Conservation (phyloP, 1,284 basidiomycete species). For the Coniophora puteana region DNA sequence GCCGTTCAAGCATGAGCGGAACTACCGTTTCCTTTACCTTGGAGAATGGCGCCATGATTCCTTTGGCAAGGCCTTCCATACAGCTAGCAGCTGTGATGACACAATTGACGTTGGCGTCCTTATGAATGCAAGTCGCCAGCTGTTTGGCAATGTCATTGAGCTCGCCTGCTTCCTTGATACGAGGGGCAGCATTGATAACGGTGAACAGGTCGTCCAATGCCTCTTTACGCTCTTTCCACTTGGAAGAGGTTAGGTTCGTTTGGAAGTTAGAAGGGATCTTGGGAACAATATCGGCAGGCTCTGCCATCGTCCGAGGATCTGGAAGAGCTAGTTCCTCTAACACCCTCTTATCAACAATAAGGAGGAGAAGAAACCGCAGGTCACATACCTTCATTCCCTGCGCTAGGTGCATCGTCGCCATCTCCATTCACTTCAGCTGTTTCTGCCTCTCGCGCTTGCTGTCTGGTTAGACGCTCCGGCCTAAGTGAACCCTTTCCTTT, state of each 20-base stretch:
- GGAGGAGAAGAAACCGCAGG: not conserved
- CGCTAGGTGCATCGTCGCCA: conserved; percentile 33
- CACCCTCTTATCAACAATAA: not conserved
- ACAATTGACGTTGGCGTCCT: conserved; percentile 95
- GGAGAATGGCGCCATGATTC: conserved; percentile 73
- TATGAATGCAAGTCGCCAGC: conserved; percentile 78
- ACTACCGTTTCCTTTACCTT: conserved; percentile 76
- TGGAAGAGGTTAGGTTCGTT: conserved; percentile 77
- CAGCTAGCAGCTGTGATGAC: conserved; percentile 88
- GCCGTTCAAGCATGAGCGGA: conserved; percentile 79
- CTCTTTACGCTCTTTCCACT: conserved; percentile 99
- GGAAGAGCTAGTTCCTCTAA: conserved; percentile 46
- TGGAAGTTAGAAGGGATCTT: conserved; percentile 78
- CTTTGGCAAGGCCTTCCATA: conserved; percentile 84
- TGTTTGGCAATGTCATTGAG: conserved; percentile 73
- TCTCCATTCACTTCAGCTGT: conserved; percentile 41
- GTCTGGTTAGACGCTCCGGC: conserved; percentile 78
- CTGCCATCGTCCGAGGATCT: conserved; percentile 83
- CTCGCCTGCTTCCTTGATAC: conserved; percentile 77
- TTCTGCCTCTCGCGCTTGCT: conserved; percentile 73
- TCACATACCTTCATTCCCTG: conserved; percentile 23
- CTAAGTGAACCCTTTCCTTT: conserved; percentile 81
- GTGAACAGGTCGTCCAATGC: conserved; percentile 82
- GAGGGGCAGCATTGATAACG: conserved; percentile 69
- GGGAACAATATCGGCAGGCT: conserved; percentile 77